Evolutionary conservation across 2,329 filamentous ascomycete species (phyloP).

Genomic region (Fusarium decemcellulare): DNA sequence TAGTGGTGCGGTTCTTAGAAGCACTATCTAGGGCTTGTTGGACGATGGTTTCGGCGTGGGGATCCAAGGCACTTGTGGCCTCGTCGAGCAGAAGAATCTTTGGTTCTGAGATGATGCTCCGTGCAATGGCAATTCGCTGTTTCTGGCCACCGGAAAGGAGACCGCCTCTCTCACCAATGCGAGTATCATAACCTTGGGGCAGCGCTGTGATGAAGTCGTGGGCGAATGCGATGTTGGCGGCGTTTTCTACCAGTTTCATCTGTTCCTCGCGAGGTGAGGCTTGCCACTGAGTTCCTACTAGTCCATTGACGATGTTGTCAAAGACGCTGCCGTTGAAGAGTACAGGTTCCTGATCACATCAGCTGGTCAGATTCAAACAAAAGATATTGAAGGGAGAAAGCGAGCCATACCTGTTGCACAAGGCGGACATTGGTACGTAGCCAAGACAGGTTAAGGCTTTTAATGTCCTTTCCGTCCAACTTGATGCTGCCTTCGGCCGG

Average conservation of each 20-base stretch:
- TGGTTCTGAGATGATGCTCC: conserved; percentile 58
- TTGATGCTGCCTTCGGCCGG: conserved; percentile 48
- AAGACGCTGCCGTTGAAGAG: conserved; percentile 60
- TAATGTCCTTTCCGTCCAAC: conserved; percentile 49
- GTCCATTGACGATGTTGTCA: conserved; percentile 65
- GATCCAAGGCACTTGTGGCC: conserved; percentile 70
- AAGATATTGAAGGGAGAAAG: background rate
- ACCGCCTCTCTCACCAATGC: conserved; percentile 73
- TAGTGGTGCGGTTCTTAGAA: conserved; percentile 70
- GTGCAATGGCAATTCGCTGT: conserved; percentile 73
- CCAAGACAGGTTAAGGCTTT: conserved; percentile 53
- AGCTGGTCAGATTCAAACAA: background rate
- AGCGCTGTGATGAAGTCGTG: conserved; percentile 63
- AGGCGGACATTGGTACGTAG: conserved; percentile 52
- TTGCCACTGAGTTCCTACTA: conserved; percentile 50
- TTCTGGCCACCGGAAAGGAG: conserved; percentile 77
- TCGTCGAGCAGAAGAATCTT: conserved; percentile 76
- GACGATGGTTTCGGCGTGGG: conserved; percentile 61
- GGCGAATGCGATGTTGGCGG: conserved; percentile 62
- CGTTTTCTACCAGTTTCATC: conserved; percentile 57
- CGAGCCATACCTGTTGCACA: conserved; percentile 46
- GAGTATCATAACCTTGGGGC: conserved; percentile 63
- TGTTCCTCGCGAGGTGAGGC: conserved; percentile 55
- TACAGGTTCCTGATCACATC: conserved; percentile 49
- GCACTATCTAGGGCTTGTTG: conserved; percentile 68